These are phyloP conservation scores for Infundibulicybe gibba DNA, from an alignment of 768 basidiomycete species.

Conservation along the genomic window DNA sequence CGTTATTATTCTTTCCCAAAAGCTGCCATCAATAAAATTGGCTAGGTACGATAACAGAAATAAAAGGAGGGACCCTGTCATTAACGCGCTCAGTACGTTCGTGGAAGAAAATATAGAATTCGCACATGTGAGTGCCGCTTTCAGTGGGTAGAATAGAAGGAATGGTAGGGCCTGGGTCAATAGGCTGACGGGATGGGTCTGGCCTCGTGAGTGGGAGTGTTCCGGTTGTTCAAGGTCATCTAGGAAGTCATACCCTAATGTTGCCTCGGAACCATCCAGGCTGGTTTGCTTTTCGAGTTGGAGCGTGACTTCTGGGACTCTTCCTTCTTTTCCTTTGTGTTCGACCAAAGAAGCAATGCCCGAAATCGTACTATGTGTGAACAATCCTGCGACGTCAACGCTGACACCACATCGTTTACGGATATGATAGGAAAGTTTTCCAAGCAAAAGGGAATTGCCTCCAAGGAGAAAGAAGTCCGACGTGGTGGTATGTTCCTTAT, in stretches of 20 bases:
- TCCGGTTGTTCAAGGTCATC: conserved; percentile 18
- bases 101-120: conserved; percentile 10
- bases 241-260: conserved; percentile 24
- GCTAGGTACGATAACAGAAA: conserved; percentile 32
- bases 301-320: conserved; percentile 1
- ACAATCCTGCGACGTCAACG: conserved; percentile 33
- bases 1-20: conserved; percentile 29
- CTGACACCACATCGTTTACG: conserved; percentile 33
- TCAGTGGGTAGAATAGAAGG: conserved; percentile 42
- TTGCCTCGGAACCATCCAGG: conserved; percentile 10
- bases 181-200: conserved; percentile 33
- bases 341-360: conserved; percentile 37
- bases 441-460: conserved; percentile 42
- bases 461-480: conserved; percentile 42
- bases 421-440: conserved; percentile 39
- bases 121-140: conserved; percentile 34
- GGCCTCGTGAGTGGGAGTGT: conserved; percentile 17
- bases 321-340: conserved; percentile 15
- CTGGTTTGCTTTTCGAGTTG: conserved; percentile 5
- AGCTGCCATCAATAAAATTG: conserved; percentile 20
- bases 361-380: conserved; percentile 35
- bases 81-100: neutral
- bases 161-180: conserved; percentile 37
- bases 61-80: conserved; percentile 35
- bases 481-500: conserved; percentile 21